phyloP scores from a whole-genome alignment of 2,329 filamentous ascomycete genomes.

The Fusarium citri region DNA sequence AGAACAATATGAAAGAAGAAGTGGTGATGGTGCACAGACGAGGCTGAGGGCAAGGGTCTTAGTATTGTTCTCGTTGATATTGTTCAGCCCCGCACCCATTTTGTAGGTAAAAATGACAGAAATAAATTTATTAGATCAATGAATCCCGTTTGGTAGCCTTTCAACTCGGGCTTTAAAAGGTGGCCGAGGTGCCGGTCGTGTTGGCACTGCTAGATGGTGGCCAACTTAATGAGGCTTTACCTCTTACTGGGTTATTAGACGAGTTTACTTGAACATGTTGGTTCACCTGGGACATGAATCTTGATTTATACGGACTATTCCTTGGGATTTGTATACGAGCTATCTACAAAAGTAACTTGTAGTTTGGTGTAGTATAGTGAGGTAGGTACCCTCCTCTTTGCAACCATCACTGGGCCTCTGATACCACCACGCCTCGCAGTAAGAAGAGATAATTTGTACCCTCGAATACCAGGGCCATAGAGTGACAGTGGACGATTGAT shows the following conservation, averaged over 20 bases:
- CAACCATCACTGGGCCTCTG: rapidly evolving
- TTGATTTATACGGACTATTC: rapidly evolving
- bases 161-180: neutral
- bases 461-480: rapidly evolving
- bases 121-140: neutral
- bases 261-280: neutral
- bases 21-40: conserved; percentile 34
- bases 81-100: conserved; percentile 21
- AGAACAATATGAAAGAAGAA: conserved; percentile 36
- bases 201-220: conserved; percentile 1
- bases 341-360: neutral
- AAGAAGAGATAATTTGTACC: neutral
- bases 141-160: neutral
- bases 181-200: conserved; percentile 1
- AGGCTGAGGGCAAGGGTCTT: conserved; percentile 11
- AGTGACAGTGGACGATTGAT: no score
- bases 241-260: neutral
- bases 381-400: neutral
- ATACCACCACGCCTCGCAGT: no score
- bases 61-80: conserved; percentile 39
- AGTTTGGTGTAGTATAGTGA: neutral
- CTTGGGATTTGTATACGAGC: rapidly evolving
- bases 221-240: neutral
- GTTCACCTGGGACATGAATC: rapidly evolving
- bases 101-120: neutral